phyloP scores from a whole-genome alignment of 805 yeast species.

The Kluyveromyces aestuarii region DNA sequence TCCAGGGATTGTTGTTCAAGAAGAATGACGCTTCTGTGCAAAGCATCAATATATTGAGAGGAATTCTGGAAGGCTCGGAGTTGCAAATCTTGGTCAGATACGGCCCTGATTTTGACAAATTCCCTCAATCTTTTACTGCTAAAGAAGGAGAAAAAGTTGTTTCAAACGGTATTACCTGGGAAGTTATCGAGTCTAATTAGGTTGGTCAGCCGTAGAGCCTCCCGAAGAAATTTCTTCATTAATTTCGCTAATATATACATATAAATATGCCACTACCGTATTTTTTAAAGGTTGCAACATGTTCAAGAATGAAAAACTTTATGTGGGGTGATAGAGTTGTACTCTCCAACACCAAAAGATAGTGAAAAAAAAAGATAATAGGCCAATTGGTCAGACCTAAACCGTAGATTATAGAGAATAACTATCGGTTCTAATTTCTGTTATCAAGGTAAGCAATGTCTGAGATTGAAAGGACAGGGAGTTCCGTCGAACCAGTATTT shows the following conservation, averaged over 20 bases:
- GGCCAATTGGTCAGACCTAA: background rate
- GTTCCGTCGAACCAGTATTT: constrained; percentile 11
- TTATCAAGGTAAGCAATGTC: background rate
- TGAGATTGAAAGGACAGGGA: background rate
- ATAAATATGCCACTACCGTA: no score
- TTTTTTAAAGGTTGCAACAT: no score
- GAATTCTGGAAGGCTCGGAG: constrained; percentile 11
- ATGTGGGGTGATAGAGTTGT: no score
- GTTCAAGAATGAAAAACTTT: no score
- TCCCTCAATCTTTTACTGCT: constrained; percentile 20
- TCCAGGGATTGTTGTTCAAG: constrained; percentile 27
- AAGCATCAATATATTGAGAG: constrained; percentile 24
- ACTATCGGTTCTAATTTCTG: background rate
- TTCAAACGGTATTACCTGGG: constrained; percentile 21
- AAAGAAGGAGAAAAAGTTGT: constrained; percentile 16
- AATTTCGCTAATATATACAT: no score
- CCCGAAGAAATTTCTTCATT: no score
- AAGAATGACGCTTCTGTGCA: constrained; percentile 11
- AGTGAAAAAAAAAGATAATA: background rate
- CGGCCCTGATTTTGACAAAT: constrained; percentile 20
- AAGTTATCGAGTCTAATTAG: constrained; percentile 22
- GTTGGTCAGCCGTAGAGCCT: background rate
- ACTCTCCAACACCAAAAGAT: no score
- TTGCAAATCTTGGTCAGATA: constrained; percentile 10
- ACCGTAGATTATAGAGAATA: background rate